Base-by-base conservation (phyloP, 192 early-diverging fungal genomes). In the Rhizophlyctis rosea region DNA sequence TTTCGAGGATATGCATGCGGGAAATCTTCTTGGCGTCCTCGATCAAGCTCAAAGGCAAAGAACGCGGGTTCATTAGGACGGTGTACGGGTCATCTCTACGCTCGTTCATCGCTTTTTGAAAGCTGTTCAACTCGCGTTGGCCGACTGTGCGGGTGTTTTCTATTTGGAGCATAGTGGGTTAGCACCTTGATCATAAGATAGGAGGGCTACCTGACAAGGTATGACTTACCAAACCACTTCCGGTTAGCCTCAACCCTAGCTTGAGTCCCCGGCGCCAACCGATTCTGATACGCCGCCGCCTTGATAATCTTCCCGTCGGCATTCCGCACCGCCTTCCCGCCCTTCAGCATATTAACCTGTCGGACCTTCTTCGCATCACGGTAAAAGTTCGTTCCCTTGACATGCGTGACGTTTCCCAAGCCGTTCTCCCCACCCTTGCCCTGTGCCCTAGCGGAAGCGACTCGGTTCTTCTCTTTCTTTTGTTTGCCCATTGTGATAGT, bases 301-400 rank as follows among this genome's bases (percentile, higher is more conserved):
- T 96, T 91, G 73, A 99, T 80, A 59, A 97, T 85, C 61, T 92
- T 88, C 56, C 96, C 96, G 62, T 90, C 82, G 55, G 84, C 63
- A 75, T 99, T 84, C 54, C 94, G 83, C 31, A 81, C 84, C 18
- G 95, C 81, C 59, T 76, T 85, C 31, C 96, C 94, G 52, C 91
- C 88, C 71, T 90, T 95, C 62, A 94, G 83, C 88, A 99, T 91
- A 69, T 96, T 94, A 68, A 96, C 73, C 58, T 88, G 88, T 62
- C 91, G 87, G 18, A 96, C 87, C 70, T 94, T 92, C 72, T 93
- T 93, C 50, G 88, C 89, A 83, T 99, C 96, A 58, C 93, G 85
- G 85, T 99, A 99, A 78, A 98, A 99, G 83, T 99, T 99, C 69
- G 94, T 93, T 51, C 96, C 96, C 81, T 98, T 98, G 55, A 92